Evolutionary conservation across 352 stramenopile genomes (phyloP).

Genomic region (Phytophthora chlamydospora): DNA sequence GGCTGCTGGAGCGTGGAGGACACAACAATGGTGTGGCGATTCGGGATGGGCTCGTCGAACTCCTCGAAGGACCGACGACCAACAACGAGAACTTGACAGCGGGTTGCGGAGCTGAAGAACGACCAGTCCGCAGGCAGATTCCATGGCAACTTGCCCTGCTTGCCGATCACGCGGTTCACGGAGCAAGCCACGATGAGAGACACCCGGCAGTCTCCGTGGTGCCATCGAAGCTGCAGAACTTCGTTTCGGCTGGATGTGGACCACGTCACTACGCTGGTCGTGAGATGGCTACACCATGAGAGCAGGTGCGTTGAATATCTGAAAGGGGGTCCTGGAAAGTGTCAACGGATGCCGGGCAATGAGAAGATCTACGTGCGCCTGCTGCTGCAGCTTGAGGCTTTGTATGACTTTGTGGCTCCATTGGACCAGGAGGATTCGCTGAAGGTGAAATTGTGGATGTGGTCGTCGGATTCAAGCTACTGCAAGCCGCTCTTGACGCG

Average conservation of each 20-base stretch:
- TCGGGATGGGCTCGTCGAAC: slow-evolving; percentile 48
- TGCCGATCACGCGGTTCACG: slow-evolving; percentile 72
- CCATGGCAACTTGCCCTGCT: slow-evolving; percentile 61
- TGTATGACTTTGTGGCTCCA: slow-evolving; percentile 10
- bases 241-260: slow-evolving; percentile 15
- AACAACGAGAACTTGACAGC: slow-evolving; percentile 64
- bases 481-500: background rate
- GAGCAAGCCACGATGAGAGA: slow-evolving; percentile 76
- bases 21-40: slow-evolving; percentile 71
- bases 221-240: background rate
- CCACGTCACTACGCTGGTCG: slow-evolving; percentile 11
- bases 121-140: slow-evolving; percentile 67
- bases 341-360: slow-evolving; percentile 14
- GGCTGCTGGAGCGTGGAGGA: slow-evolving; percentile 22
- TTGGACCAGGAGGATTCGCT: slow-evolving; percentile 56
- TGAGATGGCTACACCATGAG: slow-evolving; percentile 9
- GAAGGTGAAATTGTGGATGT: slow-evolving; percentile 11
- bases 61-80: slow-evolving; percentile 66
- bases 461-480: slow-evolving; percentile 10
- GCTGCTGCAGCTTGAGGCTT: slow-evolving; percentile 4
- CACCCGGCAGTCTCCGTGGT: slow-evolving; percentile 37
- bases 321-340: too few species aligned
- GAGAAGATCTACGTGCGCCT: slow-evolving; percentile 11
- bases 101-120: slow-evolving; percentile 67
- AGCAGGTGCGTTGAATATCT: too few species aligned